Evolutionary conservation across 495 filamentous ascomycete species (phyloP).

Genomic region (Daldinia grandis): DNA sequence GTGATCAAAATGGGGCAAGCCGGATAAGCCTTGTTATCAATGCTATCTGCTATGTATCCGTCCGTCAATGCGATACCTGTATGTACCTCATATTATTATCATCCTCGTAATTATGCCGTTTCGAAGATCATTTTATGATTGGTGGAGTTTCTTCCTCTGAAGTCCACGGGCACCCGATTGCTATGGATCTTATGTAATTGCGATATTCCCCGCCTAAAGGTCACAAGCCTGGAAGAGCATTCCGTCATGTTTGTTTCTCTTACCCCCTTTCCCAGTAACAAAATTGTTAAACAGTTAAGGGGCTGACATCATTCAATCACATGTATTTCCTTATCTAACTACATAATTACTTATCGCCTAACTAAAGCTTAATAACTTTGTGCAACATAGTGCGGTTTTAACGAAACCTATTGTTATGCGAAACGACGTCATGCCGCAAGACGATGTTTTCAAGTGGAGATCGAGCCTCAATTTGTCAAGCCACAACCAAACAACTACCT

Average conservation of each 20-base stretch:
- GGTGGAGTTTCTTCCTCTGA: background rate
- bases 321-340: slow-evolving; percentile 3
- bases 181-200: slow-evolving; percentile 4
- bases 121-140: background rate
- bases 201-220: background rate
- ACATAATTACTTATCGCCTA: no score
- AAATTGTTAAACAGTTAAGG: background rate
- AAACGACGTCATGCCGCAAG: slow-evolving; percentile 27
- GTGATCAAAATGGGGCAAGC: slow-evolving; percentile 9
- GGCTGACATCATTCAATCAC: slow-evolving; percentile 36
- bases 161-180: background rate
- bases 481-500: slow-evolving; percentile 32
- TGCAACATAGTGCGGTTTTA: background rate
- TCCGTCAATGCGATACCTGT: background rate
- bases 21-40: slow-evolving; percentile 7
- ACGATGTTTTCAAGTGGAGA: slow-evolving; percentile 9
- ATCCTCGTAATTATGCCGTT: background rate
- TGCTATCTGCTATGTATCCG: background rate
- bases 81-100: background rate
- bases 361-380: background rate
- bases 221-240: slow-evolving; percentile 26
- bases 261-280: slow-evolving; percentile 16
- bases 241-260: slow-evolving; percentile 29
- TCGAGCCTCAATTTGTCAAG: slow-evolving; percentile 33
- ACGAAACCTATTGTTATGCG: slow-evolving; percentile 4